Percentiles rank a stretch among this genome's conserved stretches.
These are phyloP conservation scores for Podospora conica DNA, from an alignment of 495 filamentous ascomycete species.

Conservation along the genomic window DNA sequence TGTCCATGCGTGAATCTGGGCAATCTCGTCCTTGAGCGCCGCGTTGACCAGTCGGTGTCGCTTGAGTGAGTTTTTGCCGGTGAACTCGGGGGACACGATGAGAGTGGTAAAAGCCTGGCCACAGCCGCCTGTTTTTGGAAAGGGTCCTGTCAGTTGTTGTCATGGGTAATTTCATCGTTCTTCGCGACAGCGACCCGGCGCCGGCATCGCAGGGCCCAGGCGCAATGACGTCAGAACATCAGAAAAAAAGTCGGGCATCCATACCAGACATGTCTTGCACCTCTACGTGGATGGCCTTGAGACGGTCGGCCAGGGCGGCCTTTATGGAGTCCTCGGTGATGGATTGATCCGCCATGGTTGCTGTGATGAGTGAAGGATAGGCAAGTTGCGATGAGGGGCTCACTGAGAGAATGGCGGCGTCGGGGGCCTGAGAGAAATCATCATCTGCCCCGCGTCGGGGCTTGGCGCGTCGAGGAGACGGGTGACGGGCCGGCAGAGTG, in stretches of 20 bases:
- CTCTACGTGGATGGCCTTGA: constrained; percentile 80
- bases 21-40: constrained; percentile 85
- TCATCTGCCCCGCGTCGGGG: constrained; percentile 2
- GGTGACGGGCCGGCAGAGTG: constrained; percentile 11
- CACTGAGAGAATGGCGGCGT: neutral
- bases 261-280: constrained; percentile 91
- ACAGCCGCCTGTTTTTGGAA: constrained; percentile 63
- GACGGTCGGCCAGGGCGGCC: constrained; percentile 59
- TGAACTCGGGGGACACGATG: constrained; percentile 83
- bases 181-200: neutral
- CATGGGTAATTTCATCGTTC: neutral
- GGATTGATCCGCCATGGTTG: constrained; percentile 46
- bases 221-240: constrained; percentile 23
- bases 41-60: constrained; percentile 86
- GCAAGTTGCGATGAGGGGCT: constrained; percentile 2
- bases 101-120: constrained; percentile 91
- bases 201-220: neutral
- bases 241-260: constrained; percentile 3
- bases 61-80: constrained; percentile 78
- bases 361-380: constrained; percentile 17
- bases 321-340: constrained; percentile 67
- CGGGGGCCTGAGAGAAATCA: constrained; percentile 2
- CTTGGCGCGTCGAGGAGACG: neutral
- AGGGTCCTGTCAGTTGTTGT: constrained; percentile 4
- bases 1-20: constrained; percentile 95